A percentile compares a stretch with the other conserved stretches of the same genome.
Evolutionary conservation across 257 asterid species (phyloP).

Genomic region (Cynanchum wilfordii): DNA sequence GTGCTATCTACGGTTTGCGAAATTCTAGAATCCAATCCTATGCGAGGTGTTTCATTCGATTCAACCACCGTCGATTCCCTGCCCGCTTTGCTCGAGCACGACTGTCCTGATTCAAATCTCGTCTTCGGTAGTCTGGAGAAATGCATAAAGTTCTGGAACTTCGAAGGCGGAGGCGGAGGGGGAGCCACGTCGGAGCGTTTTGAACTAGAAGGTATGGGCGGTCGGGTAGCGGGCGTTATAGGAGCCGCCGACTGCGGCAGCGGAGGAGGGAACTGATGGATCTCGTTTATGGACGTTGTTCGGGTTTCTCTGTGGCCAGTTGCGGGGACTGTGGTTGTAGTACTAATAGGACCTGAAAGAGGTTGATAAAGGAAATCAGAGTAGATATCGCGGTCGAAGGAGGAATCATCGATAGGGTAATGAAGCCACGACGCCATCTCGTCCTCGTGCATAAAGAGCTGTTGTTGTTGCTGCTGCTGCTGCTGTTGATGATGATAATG

Average conservation of each 20-base stretch:
- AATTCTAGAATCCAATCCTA: constrained; percentile 29
- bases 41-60: constrained; percentile 41
- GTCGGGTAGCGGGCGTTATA: constrained; percentile 16
- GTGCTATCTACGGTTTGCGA: constrained; percentile 25
- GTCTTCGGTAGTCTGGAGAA: constrained; percentile 47
- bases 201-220: constrained; percentile 28
- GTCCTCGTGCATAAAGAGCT: constrained; percentile 76
- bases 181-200: constrained; percentile 16
- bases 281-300: constrained; percentile 27
- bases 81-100: constrained; percentile 24
- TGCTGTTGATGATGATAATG: constrained; percentile 16
- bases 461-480: constrained; percentile 16
- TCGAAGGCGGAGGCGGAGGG: constrained; percentile 22
- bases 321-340: constrained; percentile 20
- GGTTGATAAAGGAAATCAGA: constrained; percentile 57
- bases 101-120: constrained; percentile 32
- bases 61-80: constrained; percentile 47
- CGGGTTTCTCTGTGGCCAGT: constrained; percentile 18
- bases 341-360: constrained; percentile 23
- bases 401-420: constrained; percentile 61
- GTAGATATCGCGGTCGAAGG: constrained; percentile 64
- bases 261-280: constrained; percentile 29
- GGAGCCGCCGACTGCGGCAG: constrained; percentile 10
- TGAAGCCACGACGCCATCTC: constrained; percentile 93
- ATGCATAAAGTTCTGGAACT: constrained; percentile 40